Percentiles rank a stretch among this genome's conserved stretches.
phyloP scores from a whole-genome alignment of 192 early-diverging fungal species.

The Mortierella alpina region DNA sequence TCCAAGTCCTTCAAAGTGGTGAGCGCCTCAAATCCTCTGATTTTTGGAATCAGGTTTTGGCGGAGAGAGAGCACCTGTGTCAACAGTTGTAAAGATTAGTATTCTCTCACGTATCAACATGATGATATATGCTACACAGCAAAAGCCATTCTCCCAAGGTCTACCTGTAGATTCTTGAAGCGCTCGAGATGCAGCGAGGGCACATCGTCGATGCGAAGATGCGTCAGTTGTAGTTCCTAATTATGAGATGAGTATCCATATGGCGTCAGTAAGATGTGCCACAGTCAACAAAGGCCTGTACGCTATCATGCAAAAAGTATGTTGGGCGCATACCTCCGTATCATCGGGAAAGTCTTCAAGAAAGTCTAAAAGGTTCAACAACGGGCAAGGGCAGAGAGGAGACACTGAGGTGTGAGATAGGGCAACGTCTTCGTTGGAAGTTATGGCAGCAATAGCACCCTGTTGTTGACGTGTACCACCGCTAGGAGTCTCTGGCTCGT shows the following conservation, averaged over 20 bases:
- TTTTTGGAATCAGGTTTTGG: slow-evolving; percentile 86
- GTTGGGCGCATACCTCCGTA: slow-evolving; percentile 41
- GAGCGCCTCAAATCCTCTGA: slow-evolving; percentile 68
- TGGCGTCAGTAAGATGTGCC: neutral
- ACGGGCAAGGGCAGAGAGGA: neutral
- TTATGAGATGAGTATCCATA: neutral
- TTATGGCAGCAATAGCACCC: neutral
- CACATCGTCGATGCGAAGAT: slow-evolving; percentile 70
- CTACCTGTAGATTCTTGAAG: slow-evolving; percentile 76
- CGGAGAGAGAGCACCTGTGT: slow-evolving; percentile 79
- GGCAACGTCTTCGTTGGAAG: neutral
- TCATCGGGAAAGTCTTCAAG: slow-evolving; percentile 65
- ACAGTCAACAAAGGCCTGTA: neutral
- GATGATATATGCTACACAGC: neutral
- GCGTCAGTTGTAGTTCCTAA: slow-evolving; percentile 76
- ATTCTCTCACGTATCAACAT: neutral
- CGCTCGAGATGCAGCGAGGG: slow-evolving; percentile 64
- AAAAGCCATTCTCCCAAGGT: neutral
- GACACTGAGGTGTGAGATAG: neutral
- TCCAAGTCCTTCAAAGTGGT: slow-evolving; percentile 83
- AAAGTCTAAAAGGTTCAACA: slow-evolving; percentile 34
- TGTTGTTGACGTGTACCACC: slow-evolving; percentile 4
- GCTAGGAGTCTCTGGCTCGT: slow-evolving; percentile 17
- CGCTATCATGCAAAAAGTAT: neutral
- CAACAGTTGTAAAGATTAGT: neutral